Base-by-base conservation (phyloP, 2,329 filamentous ascomycete genomes). In the Colletotrichum tofieldiae region DNA sequence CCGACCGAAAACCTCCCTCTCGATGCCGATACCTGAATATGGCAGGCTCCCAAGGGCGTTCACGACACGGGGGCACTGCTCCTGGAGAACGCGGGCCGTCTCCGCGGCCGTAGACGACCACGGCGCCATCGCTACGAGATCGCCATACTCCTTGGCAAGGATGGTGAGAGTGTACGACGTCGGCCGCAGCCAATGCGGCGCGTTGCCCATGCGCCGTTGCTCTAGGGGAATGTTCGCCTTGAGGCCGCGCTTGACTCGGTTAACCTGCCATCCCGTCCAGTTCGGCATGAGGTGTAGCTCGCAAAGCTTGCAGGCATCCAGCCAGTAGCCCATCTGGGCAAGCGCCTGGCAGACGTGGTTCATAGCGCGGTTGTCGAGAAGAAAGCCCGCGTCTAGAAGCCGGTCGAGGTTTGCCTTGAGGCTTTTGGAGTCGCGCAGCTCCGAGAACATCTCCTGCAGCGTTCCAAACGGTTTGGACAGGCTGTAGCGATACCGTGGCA, bases 241-340 rank as follows among this genome's bases (percentile, higher is more conserved):
- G 26, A 76, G 78, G 61, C 75, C 75, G 45, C 65, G 65, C 51
- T 76, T 69, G 7, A 74, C 41, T 23, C 77, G 75, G 18, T 72
- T 75, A 2, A 67, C 20, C n/a, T 77, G 74, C 94, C 95, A 98
- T 32, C 94, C 94, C 14, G 89, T 88, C 89, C 95, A 98, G 43
- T 89, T 86, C 1, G 89, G 87, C 89, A 98, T 97, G 67, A 98
- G 91, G 72, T 90, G 89, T 35, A 86, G 83, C 83, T 98, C 96
- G 79, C 93, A 96, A 63, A 92, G 82, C 29, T 84, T 79, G 82
- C 96, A 97, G 47, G 95, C 95, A 26, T 92, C 86, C 59, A 89
- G 82, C 76, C 88, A 87, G 56, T 88, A 86, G 56, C 88, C 86
- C 65, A 90, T 85, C 18, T 86, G 84, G 32, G 91, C 89, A 37